A percentile compares a stretch with the other conserved stretches of the same genome.
These are phyloP conservation scores for Aureobasidium sp. DNA, from an alignment of 2,329 filamentous ascomycete species.

Conservation along the genomic window DNA sequence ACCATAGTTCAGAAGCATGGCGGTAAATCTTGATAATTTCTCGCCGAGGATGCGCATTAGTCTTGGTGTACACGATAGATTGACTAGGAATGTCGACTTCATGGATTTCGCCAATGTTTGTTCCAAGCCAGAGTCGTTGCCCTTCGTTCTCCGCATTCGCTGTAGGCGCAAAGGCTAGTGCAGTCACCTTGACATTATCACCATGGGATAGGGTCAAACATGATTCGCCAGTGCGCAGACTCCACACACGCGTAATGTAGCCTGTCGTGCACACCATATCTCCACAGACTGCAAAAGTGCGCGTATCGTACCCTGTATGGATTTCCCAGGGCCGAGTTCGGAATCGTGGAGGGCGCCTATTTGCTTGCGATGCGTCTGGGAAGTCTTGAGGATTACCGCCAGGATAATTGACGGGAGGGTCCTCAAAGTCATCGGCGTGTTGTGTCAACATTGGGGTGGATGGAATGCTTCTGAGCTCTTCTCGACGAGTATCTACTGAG, in stretches of 20 bases:
- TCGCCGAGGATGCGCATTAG: constrained; percentile 65
- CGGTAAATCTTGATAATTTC: constrained; percentile 82
- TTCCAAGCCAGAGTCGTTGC: constrained; percentile 79
- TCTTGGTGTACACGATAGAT: constrained; percentile 60
- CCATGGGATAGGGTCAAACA: constrained; percentile 75
- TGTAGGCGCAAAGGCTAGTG: constrained; percentile 79
- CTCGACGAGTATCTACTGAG: constrained; percentile 18
- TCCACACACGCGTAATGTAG: constrained; percentile 83
- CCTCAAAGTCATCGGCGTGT: constrained; percentile 17
- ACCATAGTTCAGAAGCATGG: constrained; percentile 86
- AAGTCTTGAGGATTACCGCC: constrained; percentile 45
- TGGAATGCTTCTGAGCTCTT: constrained; percentile 6
- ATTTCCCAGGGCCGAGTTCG: constrained; percentile 70
- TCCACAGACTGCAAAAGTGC: constrained; percentile 80
- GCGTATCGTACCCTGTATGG: constrained; percentile 75
- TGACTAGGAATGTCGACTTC: constrained; percentile 78
- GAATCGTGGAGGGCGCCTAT: constrained; percentile 71
- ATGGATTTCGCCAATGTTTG: constrained; percentile 76
- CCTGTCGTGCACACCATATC: constrained; percentile 82
- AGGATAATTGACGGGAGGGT: constrained; percentile 14
- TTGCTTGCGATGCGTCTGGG: constrained; percentile 77
- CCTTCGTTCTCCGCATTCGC: constrained; percentile 73
- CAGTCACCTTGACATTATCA: constrained; percentile 74
- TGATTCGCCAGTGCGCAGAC: constrained; percentile 70
- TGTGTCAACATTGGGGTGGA: constrained; percentile 32